Evolutionary conservation across 345 rosid species (phyloP), one percentile per base, ranked within the genome.

Genomic region (Citrus unshiu): DNA sequence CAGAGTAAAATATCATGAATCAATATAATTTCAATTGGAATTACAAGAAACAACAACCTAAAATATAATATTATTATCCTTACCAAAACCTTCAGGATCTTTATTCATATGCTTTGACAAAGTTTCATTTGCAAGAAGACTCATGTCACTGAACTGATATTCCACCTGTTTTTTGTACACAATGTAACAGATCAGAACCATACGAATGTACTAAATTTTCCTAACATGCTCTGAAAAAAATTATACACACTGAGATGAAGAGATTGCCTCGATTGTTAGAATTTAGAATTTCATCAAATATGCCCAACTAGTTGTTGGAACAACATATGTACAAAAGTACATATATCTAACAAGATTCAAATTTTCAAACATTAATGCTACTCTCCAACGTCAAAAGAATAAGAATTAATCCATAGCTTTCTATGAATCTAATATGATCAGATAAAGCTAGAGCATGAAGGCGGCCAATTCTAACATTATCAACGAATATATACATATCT

Each of bases 61-160:
- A 68, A 43, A 4, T 14, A 65, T 19, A 21, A 24, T 75, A 49
- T 18, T 68, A 22, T 58, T 63, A 64, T 43, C 21, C 94, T 89
- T 88, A 96, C 98, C 98, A 77, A 88, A 96, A 66, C 98, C 98
- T 86, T 94, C 98, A 30, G 88, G 91, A 49, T 96, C 98, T 91
- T 91, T 93, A 78, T 73, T 87, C 71, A 91, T 85, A 49, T 93
- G 98, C 82, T 89, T 94, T 37, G 95, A 88, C 82, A 96, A 83
- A 27, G 93, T 89, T 74, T 96, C 98, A 83, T 96, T 94, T 18
- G 97, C 95, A 46, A 96, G 86, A 81, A 96, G 93, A 84, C 94
- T 93, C 92, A 94, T 91, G 85, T 94, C 92, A 72, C 97, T 94
- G 79, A 96, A 87, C 84, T 91, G 93, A 81, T 94, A 94, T 70